These are phyloP conservation scores for Penicillium sp. DNA, from an alignment of 2,329 filamentous ascomycete species.

Conservation along the genomic window DNA sequence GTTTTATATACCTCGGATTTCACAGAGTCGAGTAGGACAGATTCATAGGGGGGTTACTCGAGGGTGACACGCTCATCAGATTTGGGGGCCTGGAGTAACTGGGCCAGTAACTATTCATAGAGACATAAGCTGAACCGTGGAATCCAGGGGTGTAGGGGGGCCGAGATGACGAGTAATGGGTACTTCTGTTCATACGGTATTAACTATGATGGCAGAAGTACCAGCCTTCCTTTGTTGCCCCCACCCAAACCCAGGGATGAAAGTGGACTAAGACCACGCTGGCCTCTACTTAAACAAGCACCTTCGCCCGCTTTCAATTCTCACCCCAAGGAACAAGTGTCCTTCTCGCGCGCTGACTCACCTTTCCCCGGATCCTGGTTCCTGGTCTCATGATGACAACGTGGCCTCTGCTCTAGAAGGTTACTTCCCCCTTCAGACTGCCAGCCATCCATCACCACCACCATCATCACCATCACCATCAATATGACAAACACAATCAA, in stretches of 20 bases:
- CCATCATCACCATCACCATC: neutral
- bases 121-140: neutral
- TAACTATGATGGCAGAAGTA: neutral
- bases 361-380: slow-evolving; percentile 20
- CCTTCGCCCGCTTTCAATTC: slow-evolving; percentile 14
- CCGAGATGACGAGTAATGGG: neutral
- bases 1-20: neutral
- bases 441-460: slow-evolving; percentile 14
- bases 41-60: neutral
- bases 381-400: slow-evolving; percentile 35
- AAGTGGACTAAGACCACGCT: slow-evolving; percentile 31
- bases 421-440: slow-evolving; percentile 7
- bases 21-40: no score
- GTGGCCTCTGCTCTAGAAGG: slow-evolving; percentile 23
- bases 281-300: slow-evolving; percentile 39
- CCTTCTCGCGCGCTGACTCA: slow-evolving; percentile 25
- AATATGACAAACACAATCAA: slow-evolving; percentile 34
- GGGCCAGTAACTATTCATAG: neutral
- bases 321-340: slow-evolving; percentile 29
- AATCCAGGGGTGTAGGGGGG: slow-evolving; percentile 10
- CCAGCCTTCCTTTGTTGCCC: neutral
- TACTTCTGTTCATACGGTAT: slow-evolving; percentile 2
- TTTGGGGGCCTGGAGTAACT: neutral
- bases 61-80: neutral
- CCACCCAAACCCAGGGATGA: neutral